Base-by-base conservation (phyloP, 1,284 basidiomycete species). In the Fomitiporia mediterranea region DNA sequence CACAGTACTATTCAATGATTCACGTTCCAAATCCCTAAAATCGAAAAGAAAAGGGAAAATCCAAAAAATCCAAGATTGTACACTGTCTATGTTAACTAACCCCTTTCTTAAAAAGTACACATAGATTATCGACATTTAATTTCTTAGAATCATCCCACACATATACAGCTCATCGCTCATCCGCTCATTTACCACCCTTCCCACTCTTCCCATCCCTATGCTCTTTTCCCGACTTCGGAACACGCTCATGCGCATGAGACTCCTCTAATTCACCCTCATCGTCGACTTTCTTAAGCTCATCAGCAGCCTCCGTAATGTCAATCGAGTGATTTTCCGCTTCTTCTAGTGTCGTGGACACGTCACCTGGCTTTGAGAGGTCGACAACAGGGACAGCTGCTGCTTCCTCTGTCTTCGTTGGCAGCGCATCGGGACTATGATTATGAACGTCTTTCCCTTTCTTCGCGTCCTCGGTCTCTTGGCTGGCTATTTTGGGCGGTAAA, bases 301-400 rank as follows among this genome's bases (percentile, higher is more conserved):
- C 54, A 48, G 42, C 42, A 53, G 43, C 56, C 6, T 53, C 51
- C 8, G 44, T 57, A 8, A 28, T 50, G 13, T 42, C 51, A 6
- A 39, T 32, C 13, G 25, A 37, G 6, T 51, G 44, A 39, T 48
- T 55, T 13, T 44, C 32, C 9, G 13, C 28, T 13, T 46, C 44
- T 5, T 30, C 44, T 6, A 46, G 7, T 3, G 25, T 30, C 7
- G 23, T 15, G 17, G 44, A 46, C 25, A 46, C 44, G 4, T 32
- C 21, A 6, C 25, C 23, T 1, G 44, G 44, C n/a, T 46, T 1
- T 13, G 44, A 46, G 1, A 46, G 28, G 17, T 46, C 28, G 6
- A 46, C 44, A 17, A 46, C 44, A 17, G 44, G 44, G 27, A 46
- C 27, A 4, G 44, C 5, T 15, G 44, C 4, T n/a, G n/a, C n/a